phyloP scores from a whole-genome alignment of 345 rosid species.

The Euphorbia pulcherrima region DNA sequence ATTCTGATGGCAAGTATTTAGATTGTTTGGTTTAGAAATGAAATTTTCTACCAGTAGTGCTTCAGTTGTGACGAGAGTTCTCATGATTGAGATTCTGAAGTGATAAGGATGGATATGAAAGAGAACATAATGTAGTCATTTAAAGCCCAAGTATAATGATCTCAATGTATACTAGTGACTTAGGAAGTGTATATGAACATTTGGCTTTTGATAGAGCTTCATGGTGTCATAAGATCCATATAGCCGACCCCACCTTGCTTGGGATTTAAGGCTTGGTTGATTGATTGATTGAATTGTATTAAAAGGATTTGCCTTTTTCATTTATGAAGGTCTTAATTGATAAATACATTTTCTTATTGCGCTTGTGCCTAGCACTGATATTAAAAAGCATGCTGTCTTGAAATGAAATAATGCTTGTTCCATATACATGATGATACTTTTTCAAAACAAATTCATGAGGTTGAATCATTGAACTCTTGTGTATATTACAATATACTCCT shows the following conservation, averaged over 20 bases:
- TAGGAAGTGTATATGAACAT: too few species aligned
- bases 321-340: neutral
- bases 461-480: neutral
- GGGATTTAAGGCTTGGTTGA: too few species aligned
- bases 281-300: neutral
- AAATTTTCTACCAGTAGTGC: neutral
- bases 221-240: too few species aligned
- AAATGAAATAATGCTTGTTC: neutral
- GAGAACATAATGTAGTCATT: neutral
- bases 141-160: neutral
- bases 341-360: neutral
- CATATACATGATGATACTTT: neutral
- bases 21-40: neutral
- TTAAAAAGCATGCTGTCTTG: neutral
- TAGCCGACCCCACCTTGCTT: too few species aligned
- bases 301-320: neutral
- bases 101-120: neutral
- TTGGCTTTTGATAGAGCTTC: too few species aligned
- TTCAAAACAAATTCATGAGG: neutral
- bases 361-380: neutral
- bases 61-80: neutral
- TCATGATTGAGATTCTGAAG: neutral
- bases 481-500: neutral
- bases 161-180: neutral
- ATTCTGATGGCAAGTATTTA: neutral